These are phyloP conservation scores for Phallus indusiatus DNA, from an alignment of 768 basidiomycete genomes.

Conservation along the genomic window DNA sequence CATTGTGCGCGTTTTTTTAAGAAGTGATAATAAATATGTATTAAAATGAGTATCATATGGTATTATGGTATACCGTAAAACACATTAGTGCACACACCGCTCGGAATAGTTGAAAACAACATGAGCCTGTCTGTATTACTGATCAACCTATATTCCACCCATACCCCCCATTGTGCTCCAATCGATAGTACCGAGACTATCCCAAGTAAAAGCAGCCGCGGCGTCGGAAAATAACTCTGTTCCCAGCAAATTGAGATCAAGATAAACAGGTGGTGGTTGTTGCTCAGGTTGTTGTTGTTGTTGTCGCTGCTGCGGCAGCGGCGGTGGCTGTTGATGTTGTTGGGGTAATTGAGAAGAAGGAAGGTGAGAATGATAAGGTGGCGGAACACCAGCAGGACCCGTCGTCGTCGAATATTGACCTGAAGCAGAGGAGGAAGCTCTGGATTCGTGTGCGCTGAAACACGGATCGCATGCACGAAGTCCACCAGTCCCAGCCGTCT, in stretches of 20 bases:
- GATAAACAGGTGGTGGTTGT: background rate
- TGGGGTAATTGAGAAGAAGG: background rate
- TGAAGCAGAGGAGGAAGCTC: background rate
- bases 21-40: too few relatives aligned
- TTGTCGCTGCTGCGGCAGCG: too few relatives aligned
- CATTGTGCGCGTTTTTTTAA: too few relatives aligned
- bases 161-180: background rate
- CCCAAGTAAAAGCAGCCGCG: constrained; percentile 4
- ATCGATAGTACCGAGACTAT: background rate
- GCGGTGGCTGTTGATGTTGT: too few relatives aligned
- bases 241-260: background rate
- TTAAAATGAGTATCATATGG: too few relatives aligned
- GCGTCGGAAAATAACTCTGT: background rate
- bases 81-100: too few relatives aligned
- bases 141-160: background rate
- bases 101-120: too few relatives aligned
- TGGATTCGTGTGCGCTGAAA: background rate
- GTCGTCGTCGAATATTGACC: background rate
- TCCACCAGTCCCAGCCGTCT: background rate
- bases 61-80: too few relatives aligned
- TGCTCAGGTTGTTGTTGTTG: background rate
- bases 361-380: background rate
- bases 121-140: too few relatives aligned
- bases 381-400: background rate
- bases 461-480: background rate